A percentile compares a stretch with the other conserved stretches of the same genome.
These are phyloP conservation scores for Chiua virens DNA, from an alignment of 768 basidiomycete species.

Conservation along the genomic window DNA sequence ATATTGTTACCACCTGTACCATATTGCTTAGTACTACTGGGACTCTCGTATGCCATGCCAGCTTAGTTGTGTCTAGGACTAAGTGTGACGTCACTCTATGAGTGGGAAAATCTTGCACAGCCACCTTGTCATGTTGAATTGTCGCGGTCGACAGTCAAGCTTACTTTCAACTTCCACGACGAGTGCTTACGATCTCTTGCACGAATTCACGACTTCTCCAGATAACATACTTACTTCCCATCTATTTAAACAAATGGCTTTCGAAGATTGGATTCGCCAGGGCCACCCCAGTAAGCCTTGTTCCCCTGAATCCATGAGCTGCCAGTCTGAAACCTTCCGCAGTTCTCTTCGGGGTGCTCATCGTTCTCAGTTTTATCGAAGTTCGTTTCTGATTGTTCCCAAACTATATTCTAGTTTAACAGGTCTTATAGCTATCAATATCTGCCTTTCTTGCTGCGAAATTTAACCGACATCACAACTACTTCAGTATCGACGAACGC, in stretches of 20 bases:
- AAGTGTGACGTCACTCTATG: constrained; percentile 24
- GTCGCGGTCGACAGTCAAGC: constrained; percentile 8
- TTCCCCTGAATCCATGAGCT: background rate
- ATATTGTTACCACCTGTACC: constrained; percentile 22
- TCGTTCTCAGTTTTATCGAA: constrained; percentile 67
- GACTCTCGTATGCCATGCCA: no score
- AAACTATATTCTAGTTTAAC: background rate
- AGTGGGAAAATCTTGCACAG: constrained; percentile 24
- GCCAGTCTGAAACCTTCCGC: constrained; percentile 32
- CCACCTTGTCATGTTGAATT: constrained; percentile 26
- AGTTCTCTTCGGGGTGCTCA: constrained; percentile 49
- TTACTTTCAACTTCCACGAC: background rate
- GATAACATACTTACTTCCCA: constrained; percentile 8
- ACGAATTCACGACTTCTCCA: constrained; percentile 30
- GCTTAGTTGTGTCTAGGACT: background rate
- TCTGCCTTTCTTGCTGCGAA: constrained; percentile 69
- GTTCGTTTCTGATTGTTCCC: constrained; percentile 32
- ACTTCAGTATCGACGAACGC: constrained; percentile 45
- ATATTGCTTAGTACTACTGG: no score
- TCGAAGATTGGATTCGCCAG: constrained; percentile 44
- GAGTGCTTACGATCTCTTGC: constrained; percentile 15
- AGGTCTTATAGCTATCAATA: constrained; percentile 52
- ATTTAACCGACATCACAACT: constrained; percentile 59
- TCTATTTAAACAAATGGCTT: constrained; percentile 30
- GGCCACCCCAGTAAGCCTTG: constrained; percentile 54